Evolutionary conservation across 495 filamentous ascomycete genomes (phyloP).

Genomic region (Wilcoxina mikolae): DNA sequence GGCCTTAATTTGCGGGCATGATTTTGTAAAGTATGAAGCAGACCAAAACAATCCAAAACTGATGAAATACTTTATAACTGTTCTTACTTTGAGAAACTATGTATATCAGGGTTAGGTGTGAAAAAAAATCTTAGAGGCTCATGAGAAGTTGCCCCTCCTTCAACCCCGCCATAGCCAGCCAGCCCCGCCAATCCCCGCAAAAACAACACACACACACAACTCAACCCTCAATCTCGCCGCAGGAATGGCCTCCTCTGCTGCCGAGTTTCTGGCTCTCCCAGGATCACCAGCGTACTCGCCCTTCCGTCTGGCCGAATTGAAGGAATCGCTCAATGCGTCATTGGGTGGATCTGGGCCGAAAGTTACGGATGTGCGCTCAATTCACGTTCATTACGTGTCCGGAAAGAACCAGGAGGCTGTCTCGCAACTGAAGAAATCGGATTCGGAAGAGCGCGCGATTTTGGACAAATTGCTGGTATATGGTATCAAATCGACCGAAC

Average conservation of each 20-base stretch:
- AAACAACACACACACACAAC: background rate
- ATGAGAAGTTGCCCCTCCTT: conserved; percentile 2
- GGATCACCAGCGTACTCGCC: conserved; percentile 40
- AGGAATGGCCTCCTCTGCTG: conserved; percentile 10
- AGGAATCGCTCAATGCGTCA: conserved; percentile 22
- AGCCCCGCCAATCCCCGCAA: background rate
- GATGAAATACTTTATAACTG: too few relatives aligned
- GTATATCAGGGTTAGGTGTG: background rate
- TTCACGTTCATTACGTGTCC: conserved; percentile 53
- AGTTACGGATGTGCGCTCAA: conserved; percentile 42
- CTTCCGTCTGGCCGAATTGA: conserved; percentile 39
- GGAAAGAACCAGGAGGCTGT: conserved; percentile 25
- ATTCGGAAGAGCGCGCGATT: conserved; percentile 31
- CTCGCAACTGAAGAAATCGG: conserved; percentile 29
- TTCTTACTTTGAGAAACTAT: too few relatives aligned
- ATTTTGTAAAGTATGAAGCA: too few relatives aligned
- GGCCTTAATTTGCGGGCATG: too few relatives aligned
- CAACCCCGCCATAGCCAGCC: background rate
- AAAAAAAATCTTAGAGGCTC: background rate
- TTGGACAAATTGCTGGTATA: conserved; percentile 50
- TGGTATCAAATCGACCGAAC: conserved; percentile 34
- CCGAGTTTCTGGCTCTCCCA: conserved; percentile 35
- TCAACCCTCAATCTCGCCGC: background rate
- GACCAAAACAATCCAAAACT: too few relatives aligned
- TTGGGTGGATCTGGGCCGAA: conserved; percentile 37